phyloP scores from a whole-genome alignment of 208 protist species.

The Acanthamoeba sp. region DNA sequence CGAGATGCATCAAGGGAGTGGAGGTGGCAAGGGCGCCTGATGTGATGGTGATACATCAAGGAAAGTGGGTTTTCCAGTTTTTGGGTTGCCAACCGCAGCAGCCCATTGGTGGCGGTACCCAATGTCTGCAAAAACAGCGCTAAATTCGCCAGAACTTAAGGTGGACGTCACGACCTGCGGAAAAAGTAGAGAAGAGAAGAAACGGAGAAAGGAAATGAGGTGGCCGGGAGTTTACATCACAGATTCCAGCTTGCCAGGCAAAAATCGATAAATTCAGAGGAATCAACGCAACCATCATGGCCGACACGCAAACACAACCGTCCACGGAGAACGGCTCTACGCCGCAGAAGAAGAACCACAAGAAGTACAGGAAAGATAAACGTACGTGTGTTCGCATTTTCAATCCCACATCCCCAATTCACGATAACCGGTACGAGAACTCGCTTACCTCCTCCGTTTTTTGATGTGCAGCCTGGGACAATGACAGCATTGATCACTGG shows the following conservation, averaged over 20 bases:
- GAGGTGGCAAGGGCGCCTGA: no score
- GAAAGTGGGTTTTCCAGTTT: no score
- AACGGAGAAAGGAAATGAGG: constrained; percentile 4
- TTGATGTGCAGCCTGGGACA: constrained; percentile 86
- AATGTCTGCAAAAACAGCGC: no score
- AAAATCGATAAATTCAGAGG: not conserved
- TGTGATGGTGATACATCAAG: no score
- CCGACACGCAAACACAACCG: not conserved
- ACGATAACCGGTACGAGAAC: no score
- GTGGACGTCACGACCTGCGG: not conserved
- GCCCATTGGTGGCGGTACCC: no score
- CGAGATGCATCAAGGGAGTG: no score
- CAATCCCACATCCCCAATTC: constrained; percentile 19
- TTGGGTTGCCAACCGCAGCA: no score
- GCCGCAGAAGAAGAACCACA: constrained; percentile 79
- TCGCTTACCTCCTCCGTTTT: no score
- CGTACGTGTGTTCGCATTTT: constrained; percentile 48
- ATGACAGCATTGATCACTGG: constrained; percentile 91
- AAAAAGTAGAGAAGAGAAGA: not conserved
- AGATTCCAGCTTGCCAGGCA: no score
- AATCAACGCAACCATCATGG: not conserved
- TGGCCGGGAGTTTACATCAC: no score
- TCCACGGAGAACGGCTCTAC: not conserved
- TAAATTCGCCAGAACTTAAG: not conserved
- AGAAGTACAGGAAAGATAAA: constrained; percentile 85